Evolutionary conservation across 345 rosid species (phyloP).

Genomic region (Alliaria petiolata): DNA sequence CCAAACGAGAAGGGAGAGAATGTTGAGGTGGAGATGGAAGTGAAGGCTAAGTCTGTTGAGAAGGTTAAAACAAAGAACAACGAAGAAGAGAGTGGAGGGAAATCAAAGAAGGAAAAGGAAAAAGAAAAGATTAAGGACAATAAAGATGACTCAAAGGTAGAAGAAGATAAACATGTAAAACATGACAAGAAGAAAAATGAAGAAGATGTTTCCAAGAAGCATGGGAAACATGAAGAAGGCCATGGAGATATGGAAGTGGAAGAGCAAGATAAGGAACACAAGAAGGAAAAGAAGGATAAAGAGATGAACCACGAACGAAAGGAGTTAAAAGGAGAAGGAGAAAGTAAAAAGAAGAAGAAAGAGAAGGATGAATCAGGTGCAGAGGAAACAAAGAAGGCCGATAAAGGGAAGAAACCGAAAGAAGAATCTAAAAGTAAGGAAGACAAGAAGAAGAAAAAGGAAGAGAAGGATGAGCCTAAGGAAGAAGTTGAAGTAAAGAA

Average conservation of each 20-base stretch:
- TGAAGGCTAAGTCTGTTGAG: constrained; percentile 55
- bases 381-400: background rate
- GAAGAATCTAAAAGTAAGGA: constrained; percentile 2
- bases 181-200: constrained; percentile 1
- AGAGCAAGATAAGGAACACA: background rate
- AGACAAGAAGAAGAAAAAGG: constrained; percentile 4
- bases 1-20: constrained; percentile 31
- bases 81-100: constrained; percentile 18
- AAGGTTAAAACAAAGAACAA: constrained; percentile 43
- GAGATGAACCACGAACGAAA: background rate
- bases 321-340: constrained; percentile 6
- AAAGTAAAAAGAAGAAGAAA: background rate
- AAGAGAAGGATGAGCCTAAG: background rate
- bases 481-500: background rate
- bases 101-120: constrained; percentile 26
- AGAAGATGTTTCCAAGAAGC: background rate
- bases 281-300: background rate
- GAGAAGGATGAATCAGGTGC: background rate
- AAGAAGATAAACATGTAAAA: constrained; percentile 10
- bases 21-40: constrained; percentile 46
- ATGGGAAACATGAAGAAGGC: constrained; percentile 1
- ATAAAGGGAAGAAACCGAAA: background rate
- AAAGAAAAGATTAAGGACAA: constrained; percentile 14
- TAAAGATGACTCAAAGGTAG: background rate
- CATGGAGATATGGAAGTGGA: background rate